Conservation (phyloP, 2,329 filamentous ascomycete species). For the Sarocladium strictum region DNA sequence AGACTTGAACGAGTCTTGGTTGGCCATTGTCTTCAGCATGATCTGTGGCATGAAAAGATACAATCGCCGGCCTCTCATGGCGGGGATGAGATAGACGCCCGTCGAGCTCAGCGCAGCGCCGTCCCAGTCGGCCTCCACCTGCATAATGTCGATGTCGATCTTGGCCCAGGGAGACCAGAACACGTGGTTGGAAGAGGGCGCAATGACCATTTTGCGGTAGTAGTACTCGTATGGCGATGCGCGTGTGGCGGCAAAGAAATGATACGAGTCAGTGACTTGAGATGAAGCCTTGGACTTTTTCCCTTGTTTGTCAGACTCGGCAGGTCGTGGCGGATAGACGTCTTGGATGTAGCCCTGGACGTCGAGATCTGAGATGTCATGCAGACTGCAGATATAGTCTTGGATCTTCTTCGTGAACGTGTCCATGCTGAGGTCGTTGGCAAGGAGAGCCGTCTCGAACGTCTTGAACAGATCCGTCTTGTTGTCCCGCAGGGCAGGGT, state of each 20-base stretch:
- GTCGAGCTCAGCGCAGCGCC: neutral
- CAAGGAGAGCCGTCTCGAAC: slow-evolving; percentile 7
- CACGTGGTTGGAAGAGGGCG: neutral
- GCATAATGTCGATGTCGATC: neutral
- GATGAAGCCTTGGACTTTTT: no score
- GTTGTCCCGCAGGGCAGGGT: slow-evolving; percentile 10
- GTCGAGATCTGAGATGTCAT: slow-evolving; percentile 5
- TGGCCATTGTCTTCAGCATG: neutral
- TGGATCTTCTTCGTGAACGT: neutral
- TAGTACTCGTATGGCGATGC: neutral
- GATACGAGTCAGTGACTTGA: no score
- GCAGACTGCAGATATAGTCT: slow-evolving; percentile 1
- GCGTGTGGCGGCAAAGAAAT: neutral
- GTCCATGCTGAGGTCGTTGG: neutral
- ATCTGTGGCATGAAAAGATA: neutral
- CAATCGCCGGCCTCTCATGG: neutral
- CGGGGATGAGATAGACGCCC: neutral
- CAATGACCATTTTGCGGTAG: no score
- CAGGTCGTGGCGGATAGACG: no score
- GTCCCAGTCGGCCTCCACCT: neutral
- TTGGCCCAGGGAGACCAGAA: neutral
- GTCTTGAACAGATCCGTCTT: slow-evolving; percentile 5
- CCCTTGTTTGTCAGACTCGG: no score
- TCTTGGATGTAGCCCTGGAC: no score
- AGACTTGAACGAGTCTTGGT: neutral